Base-by-base conservation (phyloP, 2,329 filamentous ascomycete species). In the Mollisia scopiformis region DNA sequence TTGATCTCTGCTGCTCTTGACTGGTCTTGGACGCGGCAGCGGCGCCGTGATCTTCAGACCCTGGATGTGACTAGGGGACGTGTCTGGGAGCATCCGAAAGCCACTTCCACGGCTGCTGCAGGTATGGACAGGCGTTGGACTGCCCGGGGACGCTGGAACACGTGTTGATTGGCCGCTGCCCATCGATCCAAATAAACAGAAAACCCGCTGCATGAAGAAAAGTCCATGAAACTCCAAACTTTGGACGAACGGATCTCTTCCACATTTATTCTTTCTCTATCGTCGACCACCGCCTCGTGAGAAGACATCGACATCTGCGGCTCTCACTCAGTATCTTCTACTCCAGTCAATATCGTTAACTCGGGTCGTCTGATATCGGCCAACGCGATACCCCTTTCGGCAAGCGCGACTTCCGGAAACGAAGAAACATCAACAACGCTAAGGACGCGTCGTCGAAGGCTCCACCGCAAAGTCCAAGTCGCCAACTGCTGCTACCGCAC, bases 101-200 rank as follows among this genome's bases (percentile, higher is more conserved):
- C 43, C 21, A 28, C 25, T 47, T n/a, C n/a, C n/a, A n/a, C n/a
- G 37, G 37, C 37, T 21, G 37, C 37, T 41, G 37, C 31, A 35
- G 31, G n/a, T n/a, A n/a, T n/a, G n/a, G n/a, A n/a, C n/a, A 35
- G 31, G 31, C 31, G 31, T 35, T 35, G 31, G 16, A 19, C 39
- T 5, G n/a, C 2, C 6, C 39, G 23, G 39, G 39, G 39, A 7
- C 39, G n/a, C 21, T n/a, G n/a, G 6, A 10, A 43, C 43, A 13
- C 43, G 43, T 28, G 43, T 27, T 47, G 43, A 47, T 47, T 47
- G 43, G 43, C 43, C n/a, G 43, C 43, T 35, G 43, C 43, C 23
- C 16, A n/a, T n/a, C n/a, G n/a, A n/a, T 27, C 23, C n/a, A 16
- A 47, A 14, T 25, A 47, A 16, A 47, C 43, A 47, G 10, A 28